Evolutionary conservation across 225 moss, liverwort and hornwort genomes (phyloP), one percentile per base, ranked within the genome.

Genomic region (Anthoceros angustus): DNA sequence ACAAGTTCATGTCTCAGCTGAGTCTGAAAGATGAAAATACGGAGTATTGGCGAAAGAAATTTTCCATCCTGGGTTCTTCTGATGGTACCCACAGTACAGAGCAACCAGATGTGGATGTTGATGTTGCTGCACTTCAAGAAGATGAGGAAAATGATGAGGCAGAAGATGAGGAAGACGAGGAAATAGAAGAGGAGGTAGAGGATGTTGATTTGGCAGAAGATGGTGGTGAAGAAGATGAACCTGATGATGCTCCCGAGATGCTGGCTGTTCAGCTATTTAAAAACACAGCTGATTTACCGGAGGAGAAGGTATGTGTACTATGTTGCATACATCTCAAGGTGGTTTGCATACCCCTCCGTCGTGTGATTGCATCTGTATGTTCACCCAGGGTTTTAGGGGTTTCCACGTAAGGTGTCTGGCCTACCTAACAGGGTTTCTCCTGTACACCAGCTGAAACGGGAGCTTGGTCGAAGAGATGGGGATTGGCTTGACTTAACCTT

Each of bases 181-280:
- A 32, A 32, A 32, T 77, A 9, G 95, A 98, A 72, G 95, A 95
- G 72, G 95, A 85, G 61, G 88, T 80, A 41, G 95, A 91, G 66
- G 91, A 86, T 62, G 93, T 85, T 25, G 94, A 86, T 68, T 65
- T 32, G 43, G 95, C 87, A 49, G 84, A 55, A 7, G 55, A 55
- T 18, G n/a, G n/a, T 15, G 55, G 23, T 55, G 55, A 55, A n/a
- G 14, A 18, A 7, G 55, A 55, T 15, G 55, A 55, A 23, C 55
- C 55, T 15, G 55, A 55, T 23, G 55, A 23, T 23, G n/a, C 91
- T 41, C 82, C 89, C 75, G 92, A 89, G 69, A 73, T 98, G 79
- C 74, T 98, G 78, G 92, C 91, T 42, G 78, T 89, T 70, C 82
- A 89, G 72, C 84, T 98, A 71, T 65, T 98, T 71, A 98, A 91